Conservation (phyloP, 108 stramenopile species). For the Asterionellopsis glacialis region DNA sequence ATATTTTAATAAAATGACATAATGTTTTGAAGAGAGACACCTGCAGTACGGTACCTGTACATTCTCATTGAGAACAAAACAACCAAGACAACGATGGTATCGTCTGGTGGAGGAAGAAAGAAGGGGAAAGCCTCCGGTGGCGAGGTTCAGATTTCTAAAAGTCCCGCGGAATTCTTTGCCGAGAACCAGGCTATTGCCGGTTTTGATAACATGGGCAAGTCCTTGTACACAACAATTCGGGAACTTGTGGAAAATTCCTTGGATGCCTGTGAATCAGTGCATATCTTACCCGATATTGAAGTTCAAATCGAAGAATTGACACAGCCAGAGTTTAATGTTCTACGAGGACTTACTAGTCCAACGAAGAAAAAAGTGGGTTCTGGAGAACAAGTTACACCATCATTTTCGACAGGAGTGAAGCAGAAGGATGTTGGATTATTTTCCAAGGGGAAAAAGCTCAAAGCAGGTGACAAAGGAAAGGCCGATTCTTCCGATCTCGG, state of each 20-base stretch:
- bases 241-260: slow-evolving; percentile 91
- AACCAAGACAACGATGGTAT: too few relatives aligned
- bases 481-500: background rate
- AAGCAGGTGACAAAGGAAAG: background rate
- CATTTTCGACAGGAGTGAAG: slow-evolving; percentile 5
- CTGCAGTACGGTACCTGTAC: too few relatives aligned
- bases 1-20: too few relatives aligned
- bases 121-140: too few relatives aligned
- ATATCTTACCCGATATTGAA: slow-evolving; percentile 72
- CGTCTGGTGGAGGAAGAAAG: too few relatives aligned
- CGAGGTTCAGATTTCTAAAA: slow-evolving; percentile 79
- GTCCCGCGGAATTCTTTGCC: slow-evolving; percentile 95
- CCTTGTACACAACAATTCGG: slow-evolving; percentile 93
- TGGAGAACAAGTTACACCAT: background rate
- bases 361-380: slow-evolving; percentile 7
- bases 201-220: slow-evolving; percentile 94
- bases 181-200: slow-evolving; percentile 97
- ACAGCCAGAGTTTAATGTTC: slow-evolving; percentile 75
- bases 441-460: slow-evolving; percentile 17
- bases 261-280: slow-evolving; percentile 91
- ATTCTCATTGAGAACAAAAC: too few relatives aligned
- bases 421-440: slow-evolving; percentile 32
- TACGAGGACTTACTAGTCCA: slow-evolving; percentile 48
- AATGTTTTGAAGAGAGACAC: too few relatives aligned
- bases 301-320: slow-evolving; percentile 85